Evolutionary conservation across 176 grass and related monocot species (phyloP).

Genomic region (Avena atlantica): DNA sequence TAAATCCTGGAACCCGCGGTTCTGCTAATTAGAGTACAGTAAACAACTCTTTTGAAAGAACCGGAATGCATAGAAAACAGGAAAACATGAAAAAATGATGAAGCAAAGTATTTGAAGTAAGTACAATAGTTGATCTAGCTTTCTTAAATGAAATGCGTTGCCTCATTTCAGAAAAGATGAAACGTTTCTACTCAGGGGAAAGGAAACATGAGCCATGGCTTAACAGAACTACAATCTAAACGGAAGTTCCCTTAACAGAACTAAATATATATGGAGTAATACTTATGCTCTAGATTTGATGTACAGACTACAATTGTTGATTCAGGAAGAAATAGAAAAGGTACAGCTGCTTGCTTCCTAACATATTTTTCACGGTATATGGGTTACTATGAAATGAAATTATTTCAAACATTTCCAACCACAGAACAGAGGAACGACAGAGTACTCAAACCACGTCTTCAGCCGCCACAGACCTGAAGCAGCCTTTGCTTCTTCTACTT

Average conservation of each 20-base stretch:
- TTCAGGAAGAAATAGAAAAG: neutral
- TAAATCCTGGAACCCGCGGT: no score
- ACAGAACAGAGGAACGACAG: no score
- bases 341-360: neutral
- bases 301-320: neutral
- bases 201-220: no score
- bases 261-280: no score
- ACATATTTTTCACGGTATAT: neutral
- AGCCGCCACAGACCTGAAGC: neutral
- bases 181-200: no score
- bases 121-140: no score
- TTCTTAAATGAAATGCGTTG: no score
- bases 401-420: neutral
- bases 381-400: neutral
- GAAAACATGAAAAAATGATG: no score
- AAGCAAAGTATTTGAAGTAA: no score
- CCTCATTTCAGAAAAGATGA: no score
- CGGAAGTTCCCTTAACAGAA: no score
- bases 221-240: no score
- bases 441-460: neutral
- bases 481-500: conserved; percentile 67
- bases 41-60: neutral
- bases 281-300: neutral
- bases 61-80: neutral
- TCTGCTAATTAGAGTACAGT: neutral